Evolutionary conservation across 1,139 yeast genomes (phyloP), one percentile per base, ranked within the genome.

Genomic region (Kodamaea fungicola): DNA sequence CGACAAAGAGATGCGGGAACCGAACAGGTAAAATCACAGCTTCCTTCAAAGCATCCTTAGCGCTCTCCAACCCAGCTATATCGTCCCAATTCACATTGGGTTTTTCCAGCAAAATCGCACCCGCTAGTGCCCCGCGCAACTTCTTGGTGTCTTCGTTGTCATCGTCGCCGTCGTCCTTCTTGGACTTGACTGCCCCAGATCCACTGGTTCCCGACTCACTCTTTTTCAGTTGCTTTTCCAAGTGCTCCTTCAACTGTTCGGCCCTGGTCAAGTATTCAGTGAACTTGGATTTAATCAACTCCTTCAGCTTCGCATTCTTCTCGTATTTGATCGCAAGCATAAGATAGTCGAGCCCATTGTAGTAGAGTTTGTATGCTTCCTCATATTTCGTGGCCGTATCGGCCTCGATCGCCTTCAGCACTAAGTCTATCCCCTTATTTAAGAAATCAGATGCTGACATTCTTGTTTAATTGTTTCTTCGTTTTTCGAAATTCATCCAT

Each of bases 311-410:
- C 29, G 84, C 83, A 61, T 89, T 94, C 64, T 90, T 92, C 61
- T 94, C 99, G 57, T 94, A 92, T 63, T 94, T 94, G 53, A 94
- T 73, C 3, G 98, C 98, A 51, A 89, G 74, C 96, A 94, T 89
- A 51, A 94, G 71, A 61, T 92, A 94, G 59, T 92, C 98, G 43
- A 94, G 71, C 3, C 97, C 97, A 52, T 86, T 87, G 67, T 86
- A 89, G 63, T 94, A 94, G 34, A 88, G 76, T 43, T 88, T 86
- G 61, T 92, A 92, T 0, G 98, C 98, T 48, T 92, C 97, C 42
- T 88, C 96, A 52, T 90, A 92, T 47, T 84, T 74, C 33, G 94
- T 85, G 23, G 90, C 92, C 19, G 88, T 82, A 59, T 94, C 99
- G 6, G 95, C 90, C 57, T 90, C 96, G 40, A 94, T 89, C 21